phyloP scores from a whole-genome alignment of 371 early-diverging fungal species.

The Mucor circinelloides region DNA sequence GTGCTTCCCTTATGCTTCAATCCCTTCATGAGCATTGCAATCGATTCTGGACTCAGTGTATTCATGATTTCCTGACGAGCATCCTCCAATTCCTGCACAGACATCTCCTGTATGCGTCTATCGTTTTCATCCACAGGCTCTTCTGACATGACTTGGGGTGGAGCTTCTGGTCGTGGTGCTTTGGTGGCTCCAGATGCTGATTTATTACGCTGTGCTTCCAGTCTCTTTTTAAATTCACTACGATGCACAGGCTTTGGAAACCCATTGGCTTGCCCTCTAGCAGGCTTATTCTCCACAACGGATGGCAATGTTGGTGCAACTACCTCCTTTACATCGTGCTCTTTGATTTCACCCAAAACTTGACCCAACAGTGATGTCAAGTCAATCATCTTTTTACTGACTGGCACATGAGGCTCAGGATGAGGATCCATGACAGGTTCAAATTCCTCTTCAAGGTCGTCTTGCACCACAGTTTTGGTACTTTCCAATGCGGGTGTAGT shows the following conservation, averaged over 20 bases:
- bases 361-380: slow-evolving; percentile 50
- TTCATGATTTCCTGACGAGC: slow-evolving; percentile 61
- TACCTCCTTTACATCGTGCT: slow-evolving; percentile 36
- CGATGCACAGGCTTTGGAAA: slow-evolving; percentile 64
- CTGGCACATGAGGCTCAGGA: slow-evolving; percentile 37
- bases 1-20: slow-evolving; percentile 17
- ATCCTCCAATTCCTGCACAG: slow-evolving; percentile 60
- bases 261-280: slow-evolving; percentile 40
- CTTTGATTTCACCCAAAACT: slow-evolving; percentile 54
- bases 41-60: slow-evolving; percentile 57
- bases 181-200: neutral
- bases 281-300: slow-evolving; percentile 12
- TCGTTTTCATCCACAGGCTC: slow-evolving; percentile 44
- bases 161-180: slow-evolving; percentile 8
- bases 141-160: slow-evolving; percentile 13
- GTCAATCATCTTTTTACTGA: slow-evolving; percentile 46
- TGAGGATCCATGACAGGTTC: slow-evolving; percentile 35
- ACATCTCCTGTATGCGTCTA: slow-evolving; percentile 58
- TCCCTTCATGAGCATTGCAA: slow-evolving; percentile 48
- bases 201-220: slow-evolving; percentile 20
- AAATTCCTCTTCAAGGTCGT: slow-evolving; percentile 11
- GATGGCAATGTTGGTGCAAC: slow-evolving; percentile 27
- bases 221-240: slow-evolving; percentile 44
- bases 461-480: neutral
- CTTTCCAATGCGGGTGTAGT: slow-evolving; percentile 12